These are phyloP conservation scores for Podospora appendiculata DNA, from an alignment of 495 filamentous ascomycete species.

Conservation along the genomic window DNA sequence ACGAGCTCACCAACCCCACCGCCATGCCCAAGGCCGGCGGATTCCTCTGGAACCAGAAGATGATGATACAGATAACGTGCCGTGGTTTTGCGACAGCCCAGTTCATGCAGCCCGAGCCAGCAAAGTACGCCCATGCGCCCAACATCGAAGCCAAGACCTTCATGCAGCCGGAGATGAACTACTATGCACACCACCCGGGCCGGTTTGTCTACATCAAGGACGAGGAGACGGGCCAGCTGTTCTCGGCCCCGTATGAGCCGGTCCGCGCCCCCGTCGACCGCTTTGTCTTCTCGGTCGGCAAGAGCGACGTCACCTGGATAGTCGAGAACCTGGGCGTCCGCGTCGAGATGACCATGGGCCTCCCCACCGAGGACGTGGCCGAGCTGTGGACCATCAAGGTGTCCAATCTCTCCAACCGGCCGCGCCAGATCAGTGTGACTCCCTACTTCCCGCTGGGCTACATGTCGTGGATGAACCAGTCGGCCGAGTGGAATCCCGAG, in stretches of 20 bases:
- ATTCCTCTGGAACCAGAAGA: slow-evolving; percentile 54
- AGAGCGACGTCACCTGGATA: slow-evolving; percentile 45
- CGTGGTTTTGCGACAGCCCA: slow-evolving; percentile 49
- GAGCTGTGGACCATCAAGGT: slow-evolving; percentile 50
- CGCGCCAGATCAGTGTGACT: slow-evolving; percentile 42
- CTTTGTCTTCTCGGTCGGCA: slow-evolving; percentile 48
- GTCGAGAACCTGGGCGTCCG: slow-evolving; percentile 42
- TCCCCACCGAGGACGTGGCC: slow-evolving; percentile 46
- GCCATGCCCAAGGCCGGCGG: slow-evolving; percentile 47
- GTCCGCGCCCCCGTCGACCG: slow-evolving; percentile 39
- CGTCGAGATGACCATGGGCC: slow-evolving; percentile 43
- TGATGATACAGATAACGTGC: slow-evolving; percentile 54
- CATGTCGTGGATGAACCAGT: slow-evolving; percentile 57
- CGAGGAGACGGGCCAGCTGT: slow-evolving; percentile 42
- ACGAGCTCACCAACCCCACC: slow-evolving; percentile 47
- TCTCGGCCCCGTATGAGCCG: slow-evolving; percentile 49
- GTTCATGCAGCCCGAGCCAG: slow-evolving; percentile 53
- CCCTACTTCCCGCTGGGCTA: slow-evolving; percentile 51
- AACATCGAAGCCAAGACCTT: slow-evolving; percentile 51
- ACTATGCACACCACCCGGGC: slow-evolving; percentile 51
- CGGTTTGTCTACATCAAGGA: slow-evolving; percentile 55
- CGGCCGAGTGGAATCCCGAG: slow-evolving; percentile 40
- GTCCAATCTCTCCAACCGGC: slow-evolving; percentile 38
- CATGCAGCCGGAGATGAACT: slow-evolving; percentile 53
- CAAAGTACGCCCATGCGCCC: slow-evolving; percentile 49